Conservation (phyloP, 1,139 yeast genomes). For the Nakaseomyces bracarensis region DNA sequence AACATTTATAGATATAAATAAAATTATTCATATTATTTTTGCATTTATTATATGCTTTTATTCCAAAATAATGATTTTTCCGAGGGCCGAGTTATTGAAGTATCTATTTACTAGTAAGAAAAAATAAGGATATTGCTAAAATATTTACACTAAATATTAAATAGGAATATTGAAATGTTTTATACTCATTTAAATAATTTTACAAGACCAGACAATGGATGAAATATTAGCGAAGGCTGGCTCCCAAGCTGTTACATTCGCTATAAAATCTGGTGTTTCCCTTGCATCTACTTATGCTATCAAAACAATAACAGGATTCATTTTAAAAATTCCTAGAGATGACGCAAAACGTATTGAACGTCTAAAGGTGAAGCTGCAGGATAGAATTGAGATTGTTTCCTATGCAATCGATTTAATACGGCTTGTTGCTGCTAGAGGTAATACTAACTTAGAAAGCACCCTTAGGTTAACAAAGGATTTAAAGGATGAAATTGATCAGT, state of each 20-base stretch:
- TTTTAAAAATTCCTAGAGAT: slow-evolving; percentile 53
- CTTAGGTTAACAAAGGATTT: slow-evolving; percentile 49
- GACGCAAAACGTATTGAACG: slow-evolving; percentile 43
- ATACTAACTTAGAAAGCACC: slow-evolving; percentile 53
- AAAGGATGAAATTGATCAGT: slow-evolving; percentile 50
- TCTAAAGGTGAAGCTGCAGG: slow-evolving; percentile 43
- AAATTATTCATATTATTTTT: too few relatives aligned
- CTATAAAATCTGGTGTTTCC: slow-evolving; percentile 68
- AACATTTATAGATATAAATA: not conserved
- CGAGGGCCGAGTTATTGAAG: too few relatives aligned
- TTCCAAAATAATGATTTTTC: too few relatives aligned
- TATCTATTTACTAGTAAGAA: too few relatives aligned
- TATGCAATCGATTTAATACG: slow-evolving; percentile 65
- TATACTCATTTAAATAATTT: too few relatives aligned
- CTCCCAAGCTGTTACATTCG: slow-evolving; percentile 72
- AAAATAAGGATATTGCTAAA: too few relatives aligned
- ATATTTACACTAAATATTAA: too few relatives aligned
- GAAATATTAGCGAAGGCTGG: slow-evolving; percentile 52
- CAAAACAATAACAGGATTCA: slow-evolving; percentile 50
- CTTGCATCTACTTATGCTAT: slow-evolving; percentile 71
- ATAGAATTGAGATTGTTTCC: slow-evolving; percentile 55
- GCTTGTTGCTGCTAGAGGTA: slow-evolving; percentile 63
- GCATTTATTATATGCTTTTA: too few relatives aligned
- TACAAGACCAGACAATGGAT: slow-evolving; percentile 38
- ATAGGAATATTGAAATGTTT: too few relatives aligned